A percentile compares a stretch with the other conserved stretches of the same genome.
Conservation (phyloP, 176 grass and related monocot genomes). For the Hordeum vulgare region DNA sequence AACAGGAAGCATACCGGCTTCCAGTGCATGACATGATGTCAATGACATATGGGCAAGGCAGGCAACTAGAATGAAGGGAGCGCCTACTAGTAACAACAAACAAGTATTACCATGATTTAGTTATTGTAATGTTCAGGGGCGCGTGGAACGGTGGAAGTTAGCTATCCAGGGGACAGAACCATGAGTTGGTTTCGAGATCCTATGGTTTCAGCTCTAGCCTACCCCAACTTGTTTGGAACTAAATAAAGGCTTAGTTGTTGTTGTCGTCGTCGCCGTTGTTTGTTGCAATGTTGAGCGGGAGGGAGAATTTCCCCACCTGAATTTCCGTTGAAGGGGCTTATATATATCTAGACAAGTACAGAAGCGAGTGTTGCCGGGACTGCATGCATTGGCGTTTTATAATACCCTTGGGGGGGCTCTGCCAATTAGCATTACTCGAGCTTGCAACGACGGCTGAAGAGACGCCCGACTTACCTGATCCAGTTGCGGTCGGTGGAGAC, state of each 20-base stretch:
- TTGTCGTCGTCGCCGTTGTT: too few species aligned
- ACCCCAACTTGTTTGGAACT: too few species aligned
- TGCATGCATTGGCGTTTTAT: background rate
- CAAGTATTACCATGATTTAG: background rate
- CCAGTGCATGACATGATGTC: background rate
- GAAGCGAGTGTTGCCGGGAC: background rate
- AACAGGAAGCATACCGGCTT: background rate
- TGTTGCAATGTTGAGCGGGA: too few species aligned
- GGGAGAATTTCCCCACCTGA: too few species aligned
- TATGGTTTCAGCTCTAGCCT: too few species aligned
- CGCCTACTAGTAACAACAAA: background rate
- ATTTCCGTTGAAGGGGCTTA: too few species aligned
- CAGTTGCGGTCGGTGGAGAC: constrained; percentile 80
- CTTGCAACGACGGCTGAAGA: background rate
- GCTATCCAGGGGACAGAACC: too few species aligned
- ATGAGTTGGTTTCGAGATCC: too few species aligned
- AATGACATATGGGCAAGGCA: background rate
- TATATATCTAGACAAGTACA: background rate
- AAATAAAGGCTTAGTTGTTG: too few species aligned
- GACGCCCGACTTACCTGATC: constrained; percentile 59
- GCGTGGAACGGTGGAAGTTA: too few species aligned
- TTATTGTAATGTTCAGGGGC: too few species aligned
- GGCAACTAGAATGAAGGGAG: background rate
- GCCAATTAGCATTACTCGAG: background rate
- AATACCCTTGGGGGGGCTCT: background rate